Conservation (phyloP, 495 filamentous ascomycete species). For the Pyrenopolyporus hunteri region DNA sequence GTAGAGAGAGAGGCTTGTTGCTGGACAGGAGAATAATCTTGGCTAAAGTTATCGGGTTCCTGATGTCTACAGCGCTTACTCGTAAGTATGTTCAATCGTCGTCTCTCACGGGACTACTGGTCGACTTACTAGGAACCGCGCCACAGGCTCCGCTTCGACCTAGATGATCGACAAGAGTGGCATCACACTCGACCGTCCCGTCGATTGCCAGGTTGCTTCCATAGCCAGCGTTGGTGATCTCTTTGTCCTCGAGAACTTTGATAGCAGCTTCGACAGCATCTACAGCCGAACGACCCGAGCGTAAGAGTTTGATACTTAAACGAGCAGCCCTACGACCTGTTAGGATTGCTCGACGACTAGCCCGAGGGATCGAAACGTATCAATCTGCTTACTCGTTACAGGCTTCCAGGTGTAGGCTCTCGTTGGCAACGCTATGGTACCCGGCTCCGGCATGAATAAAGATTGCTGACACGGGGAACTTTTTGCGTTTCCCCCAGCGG, state of each 20-base stretch:
- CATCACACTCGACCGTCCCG: slow-evolving; percentile 92
- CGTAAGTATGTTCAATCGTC: slow-evolving; percentile 1
- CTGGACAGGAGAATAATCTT: slow-evolving; percentile 80
- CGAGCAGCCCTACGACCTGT: slow-evolving; percentile 68
- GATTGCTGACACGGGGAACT: slow-evolving; percentile 62
- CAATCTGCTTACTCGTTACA: slow-evolving; percentile 77
- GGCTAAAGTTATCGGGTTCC: slow-evolving; percentile 89
- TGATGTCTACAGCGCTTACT: slow-evolving; percentile 66
- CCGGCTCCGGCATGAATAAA: slow-evolving; percentile 96
- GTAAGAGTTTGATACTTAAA: slow-evolving; percentile 78
- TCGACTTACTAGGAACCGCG: slow-evolving; percentile 77
- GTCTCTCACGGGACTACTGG: not conserved
- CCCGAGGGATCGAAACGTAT: not conserved
- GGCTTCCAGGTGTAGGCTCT: slow-evolving; percentile 78
- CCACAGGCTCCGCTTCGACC: slow-evolving; percentile 93
- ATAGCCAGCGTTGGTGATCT: slow-evolving; percentile 95
- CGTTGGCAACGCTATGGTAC: slow-evolving; percentile 87
- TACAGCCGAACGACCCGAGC: slow-evolving; percentile 75
- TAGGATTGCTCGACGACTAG: not conserved
- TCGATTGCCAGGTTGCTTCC: slow-evolving; percentile 94
- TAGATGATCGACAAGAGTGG: slow-evolving; percentile 85
- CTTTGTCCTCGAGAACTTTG: slow-evolving; percentile 83
- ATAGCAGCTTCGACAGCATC: slow-evolving; percentile 95
- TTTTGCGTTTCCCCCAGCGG: slow-evolving; percentile 27
- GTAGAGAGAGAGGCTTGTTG: slow-evolving; percentile 72